Conservation (phyloP, 306 rosid genomes). For the Glycyrrhiza uralensis region DNA sequence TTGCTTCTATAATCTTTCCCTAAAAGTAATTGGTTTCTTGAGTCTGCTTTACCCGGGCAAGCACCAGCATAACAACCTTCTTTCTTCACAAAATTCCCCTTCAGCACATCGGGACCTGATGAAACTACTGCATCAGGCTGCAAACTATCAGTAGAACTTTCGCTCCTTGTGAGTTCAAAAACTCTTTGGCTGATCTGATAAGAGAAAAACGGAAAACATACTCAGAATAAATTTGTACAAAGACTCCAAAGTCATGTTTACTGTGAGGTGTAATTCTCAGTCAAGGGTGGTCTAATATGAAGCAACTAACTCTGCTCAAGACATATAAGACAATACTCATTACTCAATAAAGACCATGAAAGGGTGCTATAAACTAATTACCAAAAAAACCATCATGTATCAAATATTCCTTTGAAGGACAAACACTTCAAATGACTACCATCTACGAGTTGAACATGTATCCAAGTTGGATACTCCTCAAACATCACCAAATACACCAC, state of each 20-base stretch:
- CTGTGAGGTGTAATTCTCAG: neutral
- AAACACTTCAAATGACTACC: neutral
- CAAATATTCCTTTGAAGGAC: neutral
- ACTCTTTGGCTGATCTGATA: constrained; percentile 88
- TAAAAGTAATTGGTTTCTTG: constrained; percentile 25
- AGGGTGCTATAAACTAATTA: neutral
- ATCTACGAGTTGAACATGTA: neutral
- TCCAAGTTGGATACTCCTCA: neutral
- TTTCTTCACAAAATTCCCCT: constrained; percentile 29
- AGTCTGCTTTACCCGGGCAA: constrained; percentile 28
- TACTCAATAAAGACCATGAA: neutral
- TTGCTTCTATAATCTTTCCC: constrained; percentile 38
- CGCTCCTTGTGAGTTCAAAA: constrained; percentile 59
- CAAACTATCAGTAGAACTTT: constrained; percentile 34
- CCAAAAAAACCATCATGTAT: neutral
- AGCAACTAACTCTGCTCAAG: neutral
- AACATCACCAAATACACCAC: neutral
- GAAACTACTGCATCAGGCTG: constrained; percentile 39
- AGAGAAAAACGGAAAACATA: constrained; percentile 25
- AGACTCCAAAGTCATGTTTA: neutral
- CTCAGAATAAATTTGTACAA: neutral
- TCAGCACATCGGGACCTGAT: constrained; percentile 28
- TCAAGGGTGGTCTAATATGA: neutral
- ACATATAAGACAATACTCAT: neutral
- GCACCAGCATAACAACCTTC: constrained; percentile 9